Evolutionary conservation across 768 basidiomycete genomes (phyloP).

Genomic region (Serendipita sp.): DNA sequence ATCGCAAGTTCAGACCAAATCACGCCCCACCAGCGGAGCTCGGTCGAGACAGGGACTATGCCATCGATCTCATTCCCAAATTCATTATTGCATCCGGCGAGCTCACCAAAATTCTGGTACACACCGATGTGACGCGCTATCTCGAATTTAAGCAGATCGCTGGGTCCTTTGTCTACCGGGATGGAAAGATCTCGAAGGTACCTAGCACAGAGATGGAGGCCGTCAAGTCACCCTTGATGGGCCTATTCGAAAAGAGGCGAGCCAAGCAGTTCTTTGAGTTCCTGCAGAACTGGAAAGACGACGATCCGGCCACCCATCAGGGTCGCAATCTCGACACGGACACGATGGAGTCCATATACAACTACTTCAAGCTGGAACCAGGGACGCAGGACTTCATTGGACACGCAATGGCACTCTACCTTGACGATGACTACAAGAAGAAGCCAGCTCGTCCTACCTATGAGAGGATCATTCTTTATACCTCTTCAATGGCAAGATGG

Average conservation of each 20-base stretch:
- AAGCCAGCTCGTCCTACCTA: slow-evolving; percentile 83
- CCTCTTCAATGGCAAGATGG: slow-evolving; percentile 95
- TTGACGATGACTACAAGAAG: slow-evolving; percentile 95
- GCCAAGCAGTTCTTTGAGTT: slow-evolving; percentile 99
- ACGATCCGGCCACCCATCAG: slow-evolving; percentile 91
- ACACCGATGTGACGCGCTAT: slow-evolving; percentile 96
- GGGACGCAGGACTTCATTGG: slow-evolving; percentile 99
- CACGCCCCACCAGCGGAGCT: slow-evolving; percentile 65
- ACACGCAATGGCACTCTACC: slow-evolving; percentile 96
- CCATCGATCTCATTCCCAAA: slow-evolving; percentile 94
- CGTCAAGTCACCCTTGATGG: slow-evolving; percentile 88
- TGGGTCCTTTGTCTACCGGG: slow-evolving; percentile 92
- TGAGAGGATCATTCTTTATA: slow-evolving; percentile 93
- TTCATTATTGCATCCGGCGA: slow-evolving; percentile 98
- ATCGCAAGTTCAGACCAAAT: slow-evolving; percentile 81
- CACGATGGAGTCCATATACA: slow-evolving; percentile 87
- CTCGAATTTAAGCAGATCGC: slow-evolving; percentile 99
- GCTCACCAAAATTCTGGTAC: slow-evolving; percentile 93
- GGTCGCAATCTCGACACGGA: slow-evolving; percentile 85
- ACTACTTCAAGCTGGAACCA: slow-evolving; percentile 91
- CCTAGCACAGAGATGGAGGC: slow-evolving; percentile 97
- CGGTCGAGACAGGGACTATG: slow-evolving; percentile 94
- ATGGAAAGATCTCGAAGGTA: slow-evolving; percentile 93
- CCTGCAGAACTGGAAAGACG: slow-evolving; percentile 87
- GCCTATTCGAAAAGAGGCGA: slow-evolving; percentile 94